A percentile compares a stretch with the other conserved stretches of the same genome.
phyloP scores from a whole-genome alignment of 1,284 basidiomycete genomes.

The Sanghuangporus sanghuang region DNA sequence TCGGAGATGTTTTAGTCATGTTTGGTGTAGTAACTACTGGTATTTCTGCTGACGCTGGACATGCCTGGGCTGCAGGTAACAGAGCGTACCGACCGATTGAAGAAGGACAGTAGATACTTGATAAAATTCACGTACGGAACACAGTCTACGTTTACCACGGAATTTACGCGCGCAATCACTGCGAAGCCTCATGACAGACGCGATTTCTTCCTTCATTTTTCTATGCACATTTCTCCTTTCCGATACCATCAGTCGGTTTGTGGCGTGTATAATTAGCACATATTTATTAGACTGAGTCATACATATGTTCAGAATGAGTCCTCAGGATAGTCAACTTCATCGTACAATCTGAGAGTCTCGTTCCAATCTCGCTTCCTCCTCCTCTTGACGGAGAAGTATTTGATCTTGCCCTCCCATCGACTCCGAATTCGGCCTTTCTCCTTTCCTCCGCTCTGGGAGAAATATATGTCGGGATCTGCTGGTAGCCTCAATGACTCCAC shows the following conservation, averaged over 20 bases:
- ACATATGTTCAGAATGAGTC: slow-evolving; percentile 24
- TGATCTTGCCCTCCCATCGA: slow-evolving; percentile 58
- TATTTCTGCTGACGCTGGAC: slow-evolving; percentile 58
- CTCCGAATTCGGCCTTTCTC: slow-evolving; percentile 67
- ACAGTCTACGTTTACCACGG: background rate
- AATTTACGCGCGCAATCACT: background rate
- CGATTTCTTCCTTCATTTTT: background rate
- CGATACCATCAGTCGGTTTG: background rate
- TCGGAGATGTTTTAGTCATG: slow-evolving; percentile 45
- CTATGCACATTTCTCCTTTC: background rate
- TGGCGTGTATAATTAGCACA: background rate
- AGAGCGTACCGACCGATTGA: slow-evolving; percentile 42
- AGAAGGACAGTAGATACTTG: background rate
- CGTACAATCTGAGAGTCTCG: slow-evolving; percentile 73
- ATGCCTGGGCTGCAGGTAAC: slow-evolving; percentile 72
- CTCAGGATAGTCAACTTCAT: slow-evolving; percentile 70
- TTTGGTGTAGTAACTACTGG: slow-evolving; percentile 58
- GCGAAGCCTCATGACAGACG: background rate
- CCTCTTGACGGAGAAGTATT: slow-evolving; percentile 74
- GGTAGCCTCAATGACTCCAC: slow-evolving; percentile 59
- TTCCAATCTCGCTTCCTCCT: slow-evolving; percentile 85
- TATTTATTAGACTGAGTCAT: background rate
- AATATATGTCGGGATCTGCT: slow-evolving; percentile 59
- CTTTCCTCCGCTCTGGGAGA: slow-evolving; percentile 46
- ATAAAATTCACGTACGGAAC: background rate